Conservation (phyloP, 768 basidiomycete species). For the Cyclocybe aegerita region DNA sequence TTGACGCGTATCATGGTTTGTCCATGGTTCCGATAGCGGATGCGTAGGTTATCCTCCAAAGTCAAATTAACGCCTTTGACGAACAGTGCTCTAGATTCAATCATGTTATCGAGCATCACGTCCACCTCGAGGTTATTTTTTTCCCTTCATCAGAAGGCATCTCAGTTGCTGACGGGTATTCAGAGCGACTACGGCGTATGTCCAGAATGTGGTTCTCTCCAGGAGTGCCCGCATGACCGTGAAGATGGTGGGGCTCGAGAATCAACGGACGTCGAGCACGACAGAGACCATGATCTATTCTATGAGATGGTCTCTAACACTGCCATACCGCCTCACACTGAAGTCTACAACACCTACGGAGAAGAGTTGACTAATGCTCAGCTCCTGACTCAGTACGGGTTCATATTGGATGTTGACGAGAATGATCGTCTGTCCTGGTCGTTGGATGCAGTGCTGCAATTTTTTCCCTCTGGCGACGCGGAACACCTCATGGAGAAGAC, state of each 20-base stretch:
- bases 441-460: conserved; percentile 26
- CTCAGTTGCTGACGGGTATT: conserved; percentile 5
- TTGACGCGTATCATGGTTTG: conserved; percentile 79
- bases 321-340: conserved; percentile 45
- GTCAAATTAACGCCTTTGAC: conserved; percentile 4
- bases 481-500: not conserved
- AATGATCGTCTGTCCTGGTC: conserved; percentile 55
- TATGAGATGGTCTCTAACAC: conserved; percentile 71
- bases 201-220: conserved; percentile 63
- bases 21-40: conserved; percentile 88
- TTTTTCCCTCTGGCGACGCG: not conserved
- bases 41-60: conserved; percentile 46
- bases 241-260: conserved; percentile 22
- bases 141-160: not conserved
- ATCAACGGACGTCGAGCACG: not conserved
- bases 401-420: conserved; percentile 71
- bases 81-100: conserved; percentile 56
- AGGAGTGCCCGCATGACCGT: conserved; percentile 64
- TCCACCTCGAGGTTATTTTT: conserved; percentile 67
- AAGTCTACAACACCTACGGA: conserved; percentile 83
- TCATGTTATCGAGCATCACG: conserved; percentile 64
- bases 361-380: conserved; percentile 61
- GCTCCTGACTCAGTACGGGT: conserved; percentile 71
- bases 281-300: conserved; percentile 30
- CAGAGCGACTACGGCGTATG: conserved; percentile 79